These are phyloP conservation scores for Nicotiana knightiana DNA, from an alignment of 257 asterid species.

Conservation along the genomic window DNA sequence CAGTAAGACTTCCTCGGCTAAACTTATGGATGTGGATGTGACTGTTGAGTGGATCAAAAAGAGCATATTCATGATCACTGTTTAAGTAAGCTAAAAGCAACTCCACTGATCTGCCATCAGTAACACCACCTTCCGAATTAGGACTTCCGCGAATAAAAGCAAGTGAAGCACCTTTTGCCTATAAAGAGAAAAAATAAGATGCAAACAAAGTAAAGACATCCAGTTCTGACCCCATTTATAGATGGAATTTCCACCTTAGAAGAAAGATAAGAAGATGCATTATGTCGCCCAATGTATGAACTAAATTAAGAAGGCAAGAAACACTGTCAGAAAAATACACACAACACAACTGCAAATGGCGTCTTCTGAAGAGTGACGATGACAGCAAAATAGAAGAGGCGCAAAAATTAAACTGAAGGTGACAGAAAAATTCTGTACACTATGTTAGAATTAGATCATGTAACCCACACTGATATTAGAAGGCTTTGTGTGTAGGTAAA, in stretches of 20 bases:
- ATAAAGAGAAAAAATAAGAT: conserved; percentile 14
- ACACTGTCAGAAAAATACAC: not conserved
- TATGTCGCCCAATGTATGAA: not conserved
- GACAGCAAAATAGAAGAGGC: not conserved
- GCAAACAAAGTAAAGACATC: not conserved
- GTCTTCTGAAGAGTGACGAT: not conserved
- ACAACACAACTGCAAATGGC: not conserved
- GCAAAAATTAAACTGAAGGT: not conserved
- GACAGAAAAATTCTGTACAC: not conserved
- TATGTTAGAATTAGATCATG: too few species aligned
- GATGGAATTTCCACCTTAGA: not conserved
- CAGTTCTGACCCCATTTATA: not conserved
- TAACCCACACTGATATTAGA: too few species aligned
- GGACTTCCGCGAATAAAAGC: conserved; percentile 41
- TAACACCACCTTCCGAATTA: conserved; percentile 25
- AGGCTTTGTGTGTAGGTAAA: too few species aligned
- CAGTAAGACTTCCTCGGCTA: conserved; percentile 24
- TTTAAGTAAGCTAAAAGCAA: conserved; percentile 52
- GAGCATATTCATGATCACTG: conserved; percentile 57
- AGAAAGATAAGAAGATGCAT: not conserved
- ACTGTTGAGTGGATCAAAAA: conserved; percentile 47
- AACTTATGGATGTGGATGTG: conserved; percentile 25
- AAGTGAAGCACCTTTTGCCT: conserved; percentile 78
- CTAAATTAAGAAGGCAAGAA: not conserved
- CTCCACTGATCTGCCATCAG: conserved; percentile 30